These are phyloP conservation scores for Pluteus cervinus DNA, from an alignment of 768 basidiomycete genomes.

Conservation along the genomic window DNA sequence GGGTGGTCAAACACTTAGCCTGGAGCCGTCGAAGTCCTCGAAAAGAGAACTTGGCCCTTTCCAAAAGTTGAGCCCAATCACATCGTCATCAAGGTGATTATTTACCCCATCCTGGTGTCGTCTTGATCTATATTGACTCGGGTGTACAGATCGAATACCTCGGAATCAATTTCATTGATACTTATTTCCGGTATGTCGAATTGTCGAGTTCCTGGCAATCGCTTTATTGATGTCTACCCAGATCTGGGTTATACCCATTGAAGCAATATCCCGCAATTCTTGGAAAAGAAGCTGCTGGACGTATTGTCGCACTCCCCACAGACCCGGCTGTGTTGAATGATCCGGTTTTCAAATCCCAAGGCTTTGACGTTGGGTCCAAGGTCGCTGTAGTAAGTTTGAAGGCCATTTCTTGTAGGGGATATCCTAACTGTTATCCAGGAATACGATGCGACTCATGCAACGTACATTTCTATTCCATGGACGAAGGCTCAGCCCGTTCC, in stretches of 20 bases:
- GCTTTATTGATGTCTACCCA: constrained; percentile 6
- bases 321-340: constrained; percentile 55
- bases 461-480: constrained; percentile 68
- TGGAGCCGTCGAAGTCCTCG: constrained; percentile 74
- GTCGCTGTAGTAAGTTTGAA: constrained; percentile 57
- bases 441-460: constrained; percentile 50
- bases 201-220: background rate
- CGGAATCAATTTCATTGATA: constrained; percentile 87
- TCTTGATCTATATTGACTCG: too few relatives aligned
- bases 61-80: constrained; percentile 56
- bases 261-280: constrained; percentile 56
- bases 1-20: too few relatives aligned
- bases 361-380: constrained; percentile 60
- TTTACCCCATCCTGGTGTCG: too few relatives aligned
- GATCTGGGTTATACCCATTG: constrained; percentile 63
- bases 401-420: background rate
- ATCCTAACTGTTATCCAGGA: constrained; percentile 25
- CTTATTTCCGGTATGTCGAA: constrained; percentile 66
- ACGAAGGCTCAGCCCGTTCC: constrained; percentile 61
- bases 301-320: constrained; percentile 69
- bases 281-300: constrained; percentile 78
- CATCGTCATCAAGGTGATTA: constrained; percentile 49
- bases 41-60: constrained; percentile 62
- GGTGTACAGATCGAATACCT: constrained; percentile 70
- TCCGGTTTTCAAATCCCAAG: constrained; percentile 55